Percentiles rank a stretch among this genome's conserved stretches.
These are phyloP conservation scores for Umbilicus rupestris DNA, from an alignment of 164 flowering plant species.

Conservation along the genomic window DNA sequence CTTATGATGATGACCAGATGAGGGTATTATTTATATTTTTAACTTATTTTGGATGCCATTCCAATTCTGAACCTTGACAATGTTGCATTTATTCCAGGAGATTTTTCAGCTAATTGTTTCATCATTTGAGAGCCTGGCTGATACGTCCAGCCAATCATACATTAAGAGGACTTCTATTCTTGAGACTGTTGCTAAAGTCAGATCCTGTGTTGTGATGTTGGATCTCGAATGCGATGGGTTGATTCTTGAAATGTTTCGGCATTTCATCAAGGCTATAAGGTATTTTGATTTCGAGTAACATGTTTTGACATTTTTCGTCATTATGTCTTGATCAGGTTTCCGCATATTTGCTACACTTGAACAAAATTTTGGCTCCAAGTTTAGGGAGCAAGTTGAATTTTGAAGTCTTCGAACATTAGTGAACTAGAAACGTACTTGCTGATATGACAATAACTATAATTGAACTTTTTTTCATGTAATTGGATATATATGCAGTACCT, in stretches of 20 bases:
- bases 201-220: conserved; percentile 67
- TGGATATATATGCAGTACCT: no score
- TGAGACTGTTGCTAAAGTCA: conserved; percentile 60
- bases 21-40: conserved; percentile 31
- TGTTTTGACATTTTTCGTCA: background rate
- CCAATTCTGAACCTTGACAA: background rate
- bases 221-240: conserved; percentile 65
- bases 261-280: conserved; percentile 43
- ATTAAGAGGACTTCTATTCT: conserved; percentile 45
- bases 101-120: conserved; percentile 63
- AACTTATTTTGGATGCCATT: background rate
- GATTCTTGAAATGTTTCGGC: conserved; percentile 54
- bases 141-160: conserved; percentile 40
- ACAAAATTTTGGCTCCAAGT: background rate
- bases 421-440: background rate
- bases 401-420: background rate
- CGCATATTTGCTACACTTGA: background rate
- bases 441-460: background rate
- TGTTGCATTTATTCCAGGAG: conserved; percentile 29
- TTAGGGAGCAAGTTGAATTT: background rate
- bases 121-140: conserved; percentile 44
- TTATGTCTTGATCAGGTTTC: background rate
- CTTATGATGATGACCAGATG: conserved; percentile 76
- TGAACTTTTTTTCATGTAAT: background rate
- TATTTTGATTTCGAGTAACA: conserved; percentile 9